phyloP scores from a whole-genome alignment of 1,284 basidiomycete species.

The Termitomyces sp. region DNA sequence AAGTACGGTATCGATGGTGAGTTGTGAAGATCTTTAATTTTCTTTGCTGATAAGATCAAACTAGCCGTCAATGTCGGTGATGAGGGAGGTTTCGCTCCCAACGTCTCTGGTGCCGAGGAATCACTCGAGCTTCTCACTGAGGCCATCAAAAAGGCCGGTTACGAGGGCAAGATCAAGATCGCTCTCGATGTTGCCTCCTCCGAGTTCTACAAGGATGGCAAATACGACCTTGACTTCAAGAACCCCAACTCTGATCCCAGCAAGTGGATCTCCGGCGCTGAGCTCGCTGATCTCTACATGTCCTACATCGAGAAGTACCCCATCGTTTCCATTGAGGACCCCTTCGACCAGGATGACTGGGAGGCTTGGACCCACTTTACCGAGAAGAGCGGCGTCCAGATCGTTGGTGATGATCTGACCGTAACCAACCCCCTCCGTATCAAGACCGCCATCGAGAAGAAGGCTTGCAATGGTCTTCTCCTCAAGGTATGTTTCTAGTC shows the following conservation, averaged over 20 bases:
- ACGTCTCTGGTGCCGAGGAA: constrained; percentile 95
- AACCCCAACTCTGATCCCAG: constrained; percentile 98
- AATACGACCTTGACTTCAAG: constrained; percentile 99
- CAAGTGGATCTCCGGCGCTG: constrained; percentile 91
- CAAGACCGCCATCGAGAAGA: constrained; percentile 99
- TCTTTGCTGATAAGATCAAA: constrained; percentile 13
- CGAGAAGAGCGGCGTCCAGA: constrained; percentile 72
- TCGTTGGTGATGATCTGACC: constrained; percentile 97
- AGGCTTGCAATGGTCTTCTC: constrained; percentile 98
- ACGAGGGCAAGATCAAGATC: constrained; percentile 98
- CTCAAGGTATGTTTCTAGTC: constrained; percentile 67
- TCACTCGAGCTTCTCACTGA: constrained; percentile 94
- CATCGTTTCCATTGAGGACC: constrained; percentile 97
- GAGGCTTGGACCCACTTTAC: constrained; percentile 97
- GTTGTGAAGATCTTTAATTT: constrained; percentile 7
- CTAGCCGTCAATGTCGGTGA: constrained; percentile 98
- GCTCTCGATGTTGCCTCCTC: constrained; percentile 98
- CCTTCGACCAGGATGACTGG: constrained; percentile 99
- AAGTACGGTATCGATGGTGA: constrained; percentile 98
- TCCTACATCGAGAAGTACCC: constrained; percentile 88
- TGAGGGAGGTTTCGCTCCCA: constrained; percentile 99
- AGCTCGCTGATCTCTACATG: constrained; percentile 94
- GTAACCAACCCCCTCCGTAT: constrained; percentile 98
- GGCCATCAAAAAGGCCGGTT: constrained; percentile 97
- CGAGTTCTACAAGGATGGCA: constrained; percentile 99